Evolutionary conservation across 345 rosid genomes (phyloP).

Genomic region (Eucalyptus globulus): DNA sequence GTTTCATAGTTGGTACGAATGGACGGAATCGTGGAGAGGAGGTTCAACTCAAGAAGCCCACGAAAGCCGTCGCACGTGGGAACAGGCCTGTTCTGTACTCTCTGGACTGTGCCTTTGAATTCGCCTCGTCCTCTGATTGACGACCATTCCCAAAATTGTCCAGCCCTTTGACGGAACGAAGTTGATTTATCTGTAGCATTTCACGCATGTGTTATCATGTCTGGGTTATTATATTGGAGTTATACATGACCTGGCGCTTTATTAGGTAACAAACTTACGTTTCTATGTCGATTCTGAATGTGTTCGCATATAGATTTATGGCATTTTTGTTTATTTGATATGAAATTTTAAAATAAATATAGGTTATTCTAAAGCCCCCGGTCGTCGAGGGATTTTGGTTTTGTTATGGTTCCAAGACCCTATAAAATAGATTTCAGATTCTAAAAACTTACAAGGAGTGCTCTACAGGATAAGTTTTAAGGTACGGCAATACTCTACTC

Average conservation of each 20-base stretch:
- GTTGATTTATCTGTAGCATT: neutral
- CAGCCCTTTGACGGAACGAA: neutral
- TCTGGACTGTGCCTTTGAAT: neutral
- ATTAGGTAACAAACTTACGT: neutral
- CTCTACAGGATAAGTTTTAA: neutral
- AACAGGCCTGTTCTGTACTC: neutral
- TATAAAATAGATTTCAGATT: neutral
- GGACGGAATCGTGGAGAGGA: neutral
- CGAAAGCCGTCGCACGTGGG: neutral
- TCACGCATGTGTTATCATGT: neutral
- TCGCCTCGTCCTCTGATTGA: neutral
- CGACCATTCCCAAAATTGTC: neutral
- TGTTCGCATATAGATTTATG: neutral
- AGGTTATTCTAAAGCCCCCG: fast-evolving
- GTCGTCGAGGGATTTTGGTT: neutral
- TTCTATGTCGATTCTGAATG: neutral
- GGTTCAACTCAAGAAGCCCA: neutral
- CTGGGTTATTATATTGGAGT: neutral
- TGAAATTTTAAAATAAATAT: neutral
- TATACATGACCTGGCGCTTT: neutral
- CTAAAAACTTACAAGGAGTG: neutral
- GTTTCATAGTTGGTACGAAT: neutral
- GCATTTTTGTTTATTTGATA: neutral
- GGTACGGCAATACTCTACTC: neutral
- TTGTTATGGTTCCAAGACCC: neutral